Evolutionary conservation across 257 asterid genomes (phyloP).

Genomic region (Euphrasia confusa): DNA sequence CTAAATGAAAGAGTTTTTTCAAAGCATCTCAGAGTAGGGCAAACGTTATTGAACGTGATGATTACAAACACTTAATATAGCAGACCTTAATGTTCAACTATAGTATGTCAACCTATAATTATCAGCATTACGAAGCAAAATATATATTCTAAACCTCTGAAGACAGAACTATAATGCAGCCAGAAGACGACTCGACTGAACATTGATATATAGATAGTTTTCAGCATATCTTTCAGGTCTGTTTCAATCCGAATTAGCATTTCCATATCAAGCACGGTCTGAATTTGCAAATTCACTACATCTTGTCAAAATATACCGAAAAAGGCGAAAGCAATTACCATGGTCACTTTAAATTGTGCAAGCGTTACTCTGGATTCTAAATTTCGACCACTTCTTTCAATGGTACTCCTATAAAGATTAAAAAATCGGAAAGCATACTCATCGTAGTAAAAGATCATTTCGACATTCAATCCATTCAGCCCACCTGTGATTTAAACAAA

Average conservation of each 20-base stretch:
- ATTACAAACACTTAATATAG: neutral
- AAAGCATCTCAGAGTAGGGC: neutral
- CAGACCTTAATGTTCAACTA: neutral
- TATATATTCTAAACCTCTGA: neutral
- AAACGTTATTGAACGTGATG: neutral
- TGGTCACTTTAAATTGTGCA: neutral
- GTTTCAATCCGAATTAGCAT: constrained; percentile 5
- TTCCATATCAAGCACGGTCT: neutral
- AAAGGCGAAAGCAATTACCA: no score
- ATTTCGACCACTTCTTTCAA: neutral
- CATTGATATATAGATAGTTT: neutral
- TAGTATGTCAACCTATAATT: neutral
- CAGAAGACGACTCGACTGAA: neutral
- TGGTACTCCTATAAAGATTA: neutral
- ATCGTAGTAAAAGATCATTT: neutral
- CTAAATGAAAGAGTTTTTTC: no score
- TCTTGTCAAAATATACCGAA: neutral
- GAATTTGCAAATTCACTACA: neutral
- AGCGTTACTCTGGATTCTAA: neutral
- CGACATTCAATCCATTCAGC: neutral
- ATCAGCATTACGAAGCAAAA: constrained; percentile 1
- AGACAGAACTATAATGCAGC: constrained; percentile 5
- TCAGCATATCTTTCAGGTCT: neutral
- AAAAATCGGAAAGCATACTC: neutral
- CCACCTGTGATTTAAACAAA: neutral